Percentiles rank a stretch among this genome's conserved stretches.
These are phyloP conservation scores for Tulasnella calospora DNA, from an alignment of 768 basidiomycete species.

Conservation along the genomic window DNA sequence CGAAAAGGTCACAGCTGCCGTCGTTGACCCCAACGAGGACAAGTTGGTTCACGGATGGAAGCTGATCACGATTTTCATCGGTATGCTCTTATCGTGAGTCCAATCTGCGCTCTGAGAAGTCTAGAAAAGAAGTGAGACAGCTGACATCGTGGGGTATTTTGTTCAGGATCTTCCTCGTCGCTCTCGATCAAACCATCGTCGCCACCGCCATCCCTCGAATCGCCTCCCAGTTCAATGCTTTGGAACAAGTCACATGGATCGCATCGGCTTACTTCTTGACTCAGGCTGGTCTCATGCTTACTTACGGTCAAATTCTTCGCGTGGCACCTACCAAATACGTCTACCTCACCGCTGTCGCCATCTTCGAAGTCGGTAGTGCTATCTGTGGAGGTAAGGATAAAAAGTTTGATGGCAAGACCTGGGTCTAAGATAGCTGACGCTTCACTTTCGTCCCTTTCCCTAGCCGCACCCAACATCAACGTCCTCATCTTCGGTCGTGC, in stretches of 20 bases:
- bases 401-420: constrained; percentile 1
- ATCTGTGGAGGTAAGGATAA: constrained; percentile 37
- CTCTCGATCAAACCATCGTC: constrained; percentile 25
- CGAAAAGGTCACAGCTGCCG: not conserved
- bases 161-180: constrained; percentile 20
- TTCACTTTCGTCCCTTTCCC: constrained; percentile 32
- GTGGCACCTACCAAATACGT: constrained; percentile 36
- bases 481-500: constrained; percentile 45
- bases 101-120: not conserved
- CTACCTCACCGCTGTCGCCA: constrained; percentile 30
- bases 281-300: constrained; percentile 27
- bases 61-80: constrained; percentile 6
- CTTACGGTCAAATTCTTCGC: constrained; percentile 25
- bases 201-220: constrained; percentile 25
- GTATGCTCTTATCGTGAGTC: constrained; percentile 9
- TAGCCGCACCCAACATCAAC: constrained; percentile 32
- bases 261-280: constrained; percentile 29
- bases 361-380: constrained; percentile 46
- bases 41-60: not conserved
- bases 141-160: not conserved
- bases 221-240: constrained; percentile 25
- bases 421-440: constrained; percentile 29
- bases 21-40: not conserved
- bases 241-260: constrained; percentile 27
- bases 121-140: not conserved